Base-by-base conservation (phyloP, 2,329 filamentous ascomycete genomes). In the Cercospora sp. region DNA sequence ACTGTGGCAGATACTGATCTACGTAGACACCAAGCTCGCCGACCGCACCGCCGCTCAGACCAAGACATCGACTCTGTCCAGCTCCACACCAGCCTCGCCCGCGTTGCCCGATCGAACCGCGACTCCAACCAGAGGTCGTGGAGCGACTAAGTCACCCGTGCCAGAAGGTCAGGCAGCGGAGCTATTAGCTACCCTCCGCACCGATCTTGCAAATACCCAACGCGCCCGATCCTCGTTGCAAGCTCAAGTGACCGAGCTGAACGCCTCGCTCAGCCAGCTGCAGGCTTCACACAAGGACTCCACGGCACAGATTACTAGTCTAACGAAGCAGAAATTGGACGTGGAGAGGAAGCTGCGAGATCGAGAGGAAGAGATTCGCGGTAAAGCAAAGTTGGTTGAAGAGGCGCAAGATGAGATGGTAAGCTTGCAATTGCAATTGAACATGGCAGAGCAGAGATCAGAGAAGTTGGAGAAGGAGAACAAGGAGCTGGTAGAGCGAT, bases 371-470 rank as follows among this genome's bases (percentile, higher is more conserved):
- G 95, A 98, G 82, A 80, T 97, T 33, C 87, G 86, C 65, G 92
- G 89, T 68, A 97, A 97, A 83, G 88, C 89, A 33, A 92, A 94
- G 78, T 82, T 97, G 71, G 86, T 97, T 2, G 90, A 93, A 83
- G 87, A 94, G 75, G 90, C 97, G 63, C 94, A 98, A 81, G 94
- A 97, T 80, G 95, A 99, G 79, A 90, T 97, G 80, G 89, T 97
- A 61, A 90, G 92, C 0, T 82, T 97, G 58, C 94, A 94, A 73
- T 84, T 98, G 72, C 91, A 98, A 79, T 84, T 97, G 53, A 93
- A 95, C 73, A 88, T 97, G 83, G 89, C 90, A 3, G 93, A 96
- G 78, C 87, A 94, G 78, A 88, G 89, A 76, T 85, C 87, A 30
- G 88, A 90, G 77, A 89, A 88, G 79, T 82, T 97, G 70, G 87